phyloP scores from a whole-genome alignment of 441 rosid species.

The Francoa sonchifolia region DNA sequence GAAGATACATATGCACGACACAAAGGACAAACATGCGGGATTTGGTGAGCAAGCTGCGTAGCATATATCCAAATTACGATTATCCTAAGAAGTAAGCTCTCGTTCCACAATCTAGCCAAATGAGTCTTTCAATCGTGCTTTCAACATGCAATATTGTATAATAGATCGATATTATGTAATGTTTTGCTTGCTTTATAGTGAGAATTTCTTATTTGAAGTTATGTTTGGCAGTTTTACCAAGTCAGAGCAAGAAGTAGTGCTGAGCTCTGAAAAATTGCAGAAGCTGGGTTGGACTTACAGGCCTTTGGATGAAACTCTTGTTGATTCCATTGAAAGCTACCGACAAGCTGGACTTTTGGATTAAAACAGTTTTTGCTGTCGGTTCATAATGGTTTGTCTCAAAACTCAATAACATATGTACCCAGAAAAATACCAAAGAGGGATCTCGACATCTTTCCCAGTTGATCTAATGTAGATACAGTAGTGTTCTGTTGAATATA shows the following conservation, averaged over 20 bases:
- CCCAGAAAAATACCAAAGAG: too few species aligned
- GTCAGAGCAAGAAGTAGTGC: conserved; percentile 10
- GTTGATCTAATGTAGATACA: too few species aligned
- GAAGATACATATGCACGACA: conserved; percentile 53
- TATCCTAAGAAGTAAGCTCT: conserved; percentile 43
- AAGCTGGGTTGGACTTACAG: conserved; percentile 60
- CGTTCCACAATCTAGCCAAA: background rate
- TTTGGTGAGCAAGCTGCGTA: conserved; percentile 39
- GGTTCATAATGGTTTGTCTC: too few species aligned
- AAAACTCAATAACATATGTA: too few species aligned
- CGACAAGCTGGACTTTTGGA: conserved; percentile 42
- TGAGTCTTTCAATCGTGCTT: background rate
- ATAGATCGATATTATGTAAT: background rate
- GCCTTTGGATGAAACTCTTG: conserved; percentile 50
- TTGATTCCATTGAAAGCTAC: conserved; percentile 57
- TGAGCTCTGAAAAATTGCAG: conserved; percentile 57
- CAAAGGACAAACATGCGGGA: conserved; percentile 20
- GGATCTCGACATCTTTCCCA: too few species aligned
- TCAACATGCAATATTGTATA: background rate
- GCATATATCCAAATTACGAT: conserved; percentile 41
- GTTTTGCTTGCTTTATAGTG: too few species aligned
- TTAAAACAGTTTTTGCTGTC: too few species aligned
- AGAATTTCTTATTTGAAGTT: too few species aligned
- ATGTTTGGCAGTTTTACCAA: conserved; percentile 44
- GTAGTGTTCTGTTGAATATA: too few species aligned